Base-by-base conservation (phyloP, 371 early-diverging fungal genomes). In the Funneliformis caledonium region DNA sequence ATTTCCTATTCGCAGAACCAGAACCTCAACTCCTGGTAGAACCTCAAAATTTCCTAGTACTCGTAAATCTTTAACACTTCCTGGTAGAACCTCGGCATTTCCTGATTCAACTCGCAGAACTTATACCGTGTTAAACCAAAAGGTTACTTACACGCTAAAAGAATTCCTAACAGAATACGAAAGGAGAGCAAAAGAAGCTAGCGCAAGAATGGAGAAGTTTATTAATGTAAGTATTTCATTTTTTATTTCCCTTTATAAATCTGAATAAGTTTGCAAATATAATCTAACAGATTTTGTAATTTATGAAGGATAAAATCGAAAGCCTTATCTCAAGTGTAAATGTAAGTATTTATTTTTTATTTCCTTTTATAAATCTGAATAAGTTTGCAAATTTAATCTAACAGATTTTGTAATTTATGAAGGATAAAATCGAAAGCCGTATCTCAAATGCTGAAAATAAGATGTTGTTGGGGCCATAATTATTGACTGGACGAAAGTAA, bases 241-340 rank as follows among this genome's bases (percentile, higher is more conserved):
- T 64, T 31, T 64, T 26, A 26, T 26, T 26, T 26, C 26, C 26
- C 26, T 26, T 26, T 26, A 26, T 26, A 22, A 64, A 22, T 64
- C 64, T 33, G 12, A 62, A 62, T 31, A 62, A 62, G 31, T 62
- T 62, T 31, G 22, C 11, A 64, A 31, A 64, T 31, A 11, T 64
- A 64, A 64, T 64, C 52, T 64, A 64, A 64, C 33, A 64, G 12
- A 64, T 64, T 31, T 64, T 26, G 26, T 60, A 60, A n/a, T 60
- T 60, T n/a, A n/a, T n/a, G 26, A 11, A 64, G 31, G 14, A 64
- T 33, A 64, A 31, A 31, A 14, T 64, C 12, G 31, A 62, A 26
- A 26, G 26, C 26, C 26, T 0, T 26, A 26, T 26, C 48, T 48
- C 48, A 48, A 48, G 48, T 48, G 50, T n/a, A n/a, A 64, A 22